A percentile compares a stretch with the other conserved stretches of the same genome.
phyloP scores from a whole-genome alignment of 1,284 basidiomycete genomes.

The Meira nashicola region DNA sequence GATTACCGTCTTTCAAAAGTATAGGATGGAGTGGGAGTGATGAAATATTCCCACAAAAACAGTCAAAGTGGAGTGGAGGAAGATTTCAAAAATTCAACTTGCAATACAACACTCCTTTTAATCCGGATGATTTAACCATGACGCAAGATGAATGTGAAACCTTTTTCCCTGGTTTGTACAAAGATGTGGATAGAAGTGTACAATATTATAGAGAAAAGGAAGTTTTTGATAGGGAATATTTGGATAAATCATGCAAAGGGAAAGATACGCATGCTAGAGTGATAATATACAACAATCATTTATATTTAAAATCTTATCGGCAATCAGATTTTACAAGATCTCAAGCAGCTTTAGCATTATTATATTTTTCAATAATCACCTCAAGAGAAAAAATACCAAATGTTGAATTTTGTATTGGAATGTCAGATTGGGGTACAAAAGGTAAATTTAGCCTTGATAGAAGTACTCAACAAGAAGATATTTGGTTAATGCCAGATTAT shows the following conservation, averaged over 20 bases:
- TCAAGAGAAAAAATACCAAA: slow-evolving; percentile 41
- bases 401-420: slow-evolving; percentile 45
- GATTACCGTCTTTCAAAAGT: no score
- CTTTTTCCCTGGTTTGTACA: slow-evolving; percentile 44
- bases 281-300: slow-evolving; percentile 44
- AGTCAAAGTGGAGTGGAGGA: no score
- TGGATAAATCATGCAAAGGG: no score
- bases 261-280: slow-evolving; percentile 36
- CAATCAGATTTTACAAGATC: slow-evolving; percentile 32
- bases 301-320: slow-evolving; percentile 41
- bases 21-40: no score
- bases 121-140: slow-evolving; percentile 41
- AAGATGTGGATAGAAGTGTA: slow-evolving; percentile 40
- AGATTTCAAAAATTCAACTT: no score
- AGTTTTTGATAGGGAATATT: slow-evolving; percentile 8
- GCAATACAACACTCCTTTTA: slow-evolving; percentile 43
- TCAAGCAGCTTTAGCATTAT: slow-evolving; percentile 34
- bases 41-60: no score
- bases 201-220: slow-evolving; percentile 28
- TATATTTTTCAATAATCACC: no score
- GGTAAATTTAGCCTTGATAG: slow-evolving; percentile 46
- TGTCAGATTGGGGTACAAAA: slow-evolving; percentile 42
- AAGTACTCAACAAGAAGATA: slow-evolving; percentile 29
- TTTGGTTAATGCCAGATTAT: slow-evolving; percentile 52
- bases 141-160: slow-evolving; percentile 46